A percentile compares a stretch with the other conserved stretches of the same genome.
Conservation (phyloP, 306 rosid genomes). For the Hippophae rhamnoides region DNA sequence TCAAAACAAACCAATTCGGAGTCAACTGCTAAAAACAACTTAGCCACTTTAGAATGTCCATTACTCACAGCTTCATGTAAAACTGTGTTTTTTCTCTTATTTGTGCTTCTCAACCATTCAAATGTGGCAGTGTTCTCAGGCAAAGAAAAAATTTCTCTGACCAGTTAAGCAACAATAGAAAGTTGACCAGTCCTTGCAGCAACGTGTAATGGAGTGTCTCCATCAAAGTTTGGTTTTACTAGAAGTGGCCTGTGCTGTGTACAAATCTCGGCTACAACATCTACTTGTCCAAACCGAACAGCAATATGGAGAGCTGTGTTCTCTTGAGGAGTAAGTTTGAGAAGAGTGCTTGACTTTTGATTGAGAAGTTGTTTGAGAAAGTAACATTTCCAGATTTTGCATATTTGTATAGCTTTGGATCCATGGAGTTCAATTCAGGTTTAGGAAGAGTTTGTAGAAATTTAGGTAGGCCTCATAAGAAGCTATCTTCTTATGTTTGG, state of each 20-base stretch:
- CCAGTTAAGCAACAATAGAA: neutral
- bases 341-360: neutral
- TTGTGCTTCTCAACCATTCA: too few relatives aligned
- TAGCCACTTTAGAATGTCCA: too few relatives aligned
- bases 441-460: too few relatives aligned
- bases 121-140: neutral
- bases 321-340: neutral
- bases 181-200: neutral
- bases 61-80: too few relatives aligned
- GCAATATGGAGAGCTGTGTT: conserved; percentile 3
- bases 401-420: conserved; percentile 8
- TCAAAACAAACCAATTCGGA: too few relatives aligned
- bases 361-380: conserved; percentile 2
- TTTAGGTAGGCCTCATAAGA: too few relatives aligned
- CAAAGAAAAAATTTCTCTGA: neutral
- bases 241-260: neutral
- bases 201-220: conserved; percentile 1
- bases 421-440: neutral
- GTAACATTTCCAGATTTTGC: conserved; percentile 3
- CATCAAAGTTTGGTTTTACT: neutral
- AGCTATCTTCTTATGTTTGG: too few relatives aligned
- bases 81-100: too few relatives aligned
- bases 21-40: too few relatives aligned
- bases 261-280: neutral
- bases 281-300: neutral